Conservation (phyloP, 805 yeast genomes). For the Wickerhamomyces pijperi region DNA sequence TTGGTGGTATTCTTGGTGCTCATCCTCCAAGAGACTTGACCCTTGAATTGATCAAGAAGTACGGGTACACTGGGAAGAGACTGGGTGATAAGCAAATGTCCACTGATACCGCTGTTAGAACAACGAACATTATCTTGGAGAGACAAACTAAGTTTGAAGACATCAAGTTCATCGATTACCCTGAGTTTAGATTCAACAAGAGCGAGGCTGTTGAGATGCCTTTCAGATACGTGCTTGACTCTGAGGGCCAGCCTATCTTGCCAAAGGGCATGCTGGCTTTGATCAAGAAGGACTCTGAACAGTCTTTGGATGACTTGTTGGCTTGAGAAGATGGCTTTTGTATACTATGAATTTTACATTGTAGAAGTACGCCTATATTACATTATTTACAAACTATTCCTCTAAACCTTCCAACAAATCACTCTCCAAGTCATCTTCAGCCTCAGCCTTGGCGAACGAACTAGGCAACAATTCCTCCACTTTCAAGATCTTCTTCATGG, state of each 20-base stretch:
- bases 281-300: slow-evolving; percentile 78
- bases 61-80: slow-evolving; percentile 81
- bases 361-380: too few relatives aligned
- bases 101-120: slow-evolving; percentile 93
- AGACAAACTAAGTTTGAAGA: slow-evolving; percentile 49
- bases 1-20: slow-evolving; percentile 94
- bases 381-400: neutral
- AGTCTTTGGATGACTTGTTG: slow-evolving; percentile 59
- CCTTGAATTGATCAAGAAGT: slow-evolving; percentile 67
- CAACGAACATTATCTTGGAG: slow-evolving; percentile 72
- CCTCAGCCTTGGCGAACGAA: slow-evolving; percentile 34
- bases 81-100: slow-evolving; percentile 90
- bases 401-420: slow-evolving; percentile 31
- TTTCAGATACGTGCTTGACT: slow-evolving; percentile 72
- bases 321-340: neutral
- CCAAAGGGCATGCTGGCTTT: slow-evolving; percentile 88
- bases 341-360: too few relatives aligned
- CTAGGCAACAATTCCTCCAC: slow-evolving; percentile 54
- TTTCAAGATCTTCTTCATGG: slow-evolving; percentile 68
- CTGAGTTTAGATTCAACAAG: slow-evolving; percentile 80
- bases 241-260: slow-evolving; percentile 59
- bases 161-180: slow-evolving; percentile 82
- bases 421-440: slow-evolving; percentile 43
- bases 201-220: slow-evolving; percentile 98
- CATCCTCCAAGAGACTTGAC: slow-evolving; percentile 91